Evolutionary conservation across 306 rosid genomes (phyloP), one percentile per base, ranked within the genome.

Genomic region (Parietaria judaica): DNA sequence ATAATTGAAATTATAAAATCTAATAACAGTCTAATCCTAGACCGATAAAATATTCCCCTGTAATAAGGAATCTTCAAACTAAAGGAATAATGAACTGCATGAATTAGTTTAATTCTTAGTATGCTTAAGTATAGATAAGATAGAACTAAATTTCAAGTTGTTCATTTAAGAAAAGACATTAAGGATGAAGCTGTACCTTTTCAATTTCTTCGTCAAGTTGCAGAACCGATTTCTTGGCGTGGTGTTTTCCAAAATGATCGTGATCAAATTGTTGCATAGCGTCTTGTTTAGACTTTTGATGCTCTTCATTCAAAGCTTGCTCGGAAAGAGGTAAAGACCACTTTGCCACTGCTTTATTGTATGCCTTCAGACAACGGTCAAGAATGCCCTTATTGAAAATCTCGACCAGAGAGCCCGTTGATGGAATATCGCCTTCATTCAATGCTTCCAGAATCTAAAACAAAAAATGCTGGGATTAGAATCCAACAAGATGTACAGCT

Each of bases 391-490:
- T 91, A 70, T 91, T 91, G 80, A 91, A 91, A 75, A 91, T 78
- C 75, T 91, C 96, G 69, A 91, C 97, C 45, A 91, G 92, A 69
- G 96, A 91, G 53, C 97, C 97, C 14, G 97, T 85, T 68, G 97
- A 91, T 68, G 97, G 97, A 76, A 87, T 91, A 78, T 91, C 97
- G 67, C 96, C 97, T 77, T 91, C 85, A 80, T 91, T 91, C 81
- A 91, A 84, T 71, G 97, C 97, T 45, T 91, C 96, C 51, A 91
- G 95, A 54, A 91, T 91, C 97, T 91, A 66, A 81, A 65, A 59
- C 35, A 58, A 62, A 71, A 54, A 72, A 6, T 64, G 62, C 61
- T 39, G 48, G 14, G 43, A 41, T 52, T 38, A 39, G 45, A 34
- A 64, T 64, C 66, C 45, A 57, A 61, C 66, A 17, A 9, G 34